These are phyloP conservation scores for Mycena capillaripes DNA, from an alignment of 768 basidiomycete species.

Conservation along the genomic window DNA sequence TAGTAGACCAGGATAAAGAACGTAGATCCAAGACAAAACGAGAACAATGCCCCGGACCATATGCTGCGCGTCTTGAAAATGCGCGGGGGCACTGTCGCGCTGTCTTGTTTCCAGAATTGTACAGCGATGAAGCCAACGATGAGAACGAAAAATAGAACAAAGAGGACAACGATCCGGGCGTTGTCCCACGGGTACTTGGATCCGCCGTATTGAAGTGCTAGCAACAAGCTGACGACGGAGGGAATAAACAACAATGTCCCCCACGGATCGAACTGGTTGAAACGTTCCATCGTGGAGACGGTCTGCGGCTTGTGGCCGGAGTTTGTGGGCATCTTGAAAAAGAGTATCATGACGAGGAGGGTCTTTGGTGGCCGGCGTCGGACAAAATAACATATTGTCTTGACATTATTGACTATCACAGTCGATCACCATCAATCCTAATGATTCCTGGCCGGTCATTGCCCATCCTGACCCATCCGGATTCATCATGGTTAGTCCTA, in stretches of 20 bases:
- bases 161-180: constrained; percentile 9
- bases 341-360: no score
- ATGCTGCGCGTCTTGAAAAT: constrained; percentile 16
- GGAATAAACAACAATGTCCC: constrained; percentile 12
- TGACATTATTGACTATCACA: no score
- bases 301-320: no score
- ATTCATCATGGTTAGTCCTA: no score
- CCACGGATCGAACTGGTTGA: constrained; percentile 12
- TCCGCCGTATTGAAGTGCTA: constrained; percentile 22
- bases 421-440: no score
- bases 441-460: no score
- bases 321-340: no score
- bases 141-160: constrained; percentile 9
- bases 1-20: constrained; percentile 10
- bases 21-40: not conserved
- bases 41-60: not conserved
- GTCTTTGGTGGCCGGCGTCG: no score
- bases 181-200: constrained; percentile 23
- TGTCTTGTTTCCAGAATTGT: constrained; percentile 4
- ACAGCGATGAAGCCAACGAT: not conserved
- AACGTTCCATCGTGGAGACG: no score
- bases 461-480: no score
- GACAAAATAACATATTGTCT: no score
- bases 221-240: not conserved
- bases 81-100: constrained; percentile 1